Conservation (phyloP, 768 basidiomycete genomes). For the Amanita exitialis region DNA sequence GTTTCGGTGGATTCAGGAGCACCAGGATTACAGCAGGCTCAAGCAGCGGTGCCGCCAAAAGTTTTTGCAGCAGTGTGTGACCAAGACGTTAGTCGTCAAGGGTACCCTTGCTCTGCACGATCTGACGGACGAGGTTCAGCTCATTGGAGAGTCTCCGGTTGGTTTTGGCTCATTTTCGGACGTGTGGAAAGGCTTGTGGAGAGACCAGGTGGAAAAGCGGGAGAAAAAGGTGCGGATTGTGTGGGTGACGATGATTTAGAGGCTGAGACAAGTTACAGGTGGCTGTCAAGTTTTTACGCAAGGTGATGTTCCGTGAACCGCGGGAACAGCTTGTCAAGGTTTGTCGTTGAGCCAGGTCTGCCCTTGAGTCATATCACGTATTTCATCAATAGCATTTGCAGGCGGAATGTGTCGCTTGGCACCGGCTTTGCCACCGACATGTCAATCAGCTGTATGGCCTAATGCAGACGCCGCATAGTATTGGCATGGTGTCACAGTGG, state of each 20-base stretch:
- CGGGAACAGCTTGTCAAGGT: constrained; percentile 41
- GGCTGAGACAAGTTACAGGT: constrained; percentile 25
- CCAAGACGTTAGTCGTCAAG: constrained; percentile 45
- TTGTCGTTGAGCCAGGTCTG: background rate
- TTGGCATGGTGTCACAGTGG: constrained; percentile 62
- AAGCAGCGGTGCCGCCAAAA: constrained; percentile 50
- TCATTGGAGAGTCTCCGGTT: constrained; percentile 35
- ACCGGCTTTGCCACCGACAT: constrained; percentile 44
- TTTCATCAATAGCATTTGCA: constrained; percentile 34
- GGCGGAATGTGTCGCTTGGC: constrained; percentile 49
- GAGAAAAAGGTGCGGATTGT: constrained; percentile 18
- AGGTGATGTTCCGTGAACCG: constrained; percentile 38
- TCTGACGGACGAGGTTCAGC: constrained; percentile 43
- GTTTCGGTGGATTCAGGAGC: constrained; percentile 35
- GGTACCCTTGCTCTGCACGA: constrained; percentile 40
- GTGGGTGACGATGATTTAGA: background rate
- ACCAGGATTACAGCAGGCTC: constrained; percentile 42
- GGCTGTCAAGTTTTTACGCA: constrained; percentile 47
- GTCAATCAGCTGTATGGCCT: constrained; percentile 48
- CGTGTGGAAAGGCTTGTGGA: constrained; percentile 53
- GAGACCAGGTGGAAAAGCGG: constrained; percentile 30
- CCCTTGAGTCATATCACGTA: background rate
- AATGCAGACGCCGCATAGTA: constrained; percentile 35
- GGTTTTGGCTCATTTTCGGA: constrained; percentile 50
- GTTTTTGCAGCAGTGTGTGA: constrained; percentile 42